Percentiles rank a stretch among this genome's conserved stretches.
These are phyloP conservation scores for Tolypocladium pustulatum DNA, from an alignment of 2,329 filamentous ascomycete genomes.

Conservation along the genomic window DNA sequence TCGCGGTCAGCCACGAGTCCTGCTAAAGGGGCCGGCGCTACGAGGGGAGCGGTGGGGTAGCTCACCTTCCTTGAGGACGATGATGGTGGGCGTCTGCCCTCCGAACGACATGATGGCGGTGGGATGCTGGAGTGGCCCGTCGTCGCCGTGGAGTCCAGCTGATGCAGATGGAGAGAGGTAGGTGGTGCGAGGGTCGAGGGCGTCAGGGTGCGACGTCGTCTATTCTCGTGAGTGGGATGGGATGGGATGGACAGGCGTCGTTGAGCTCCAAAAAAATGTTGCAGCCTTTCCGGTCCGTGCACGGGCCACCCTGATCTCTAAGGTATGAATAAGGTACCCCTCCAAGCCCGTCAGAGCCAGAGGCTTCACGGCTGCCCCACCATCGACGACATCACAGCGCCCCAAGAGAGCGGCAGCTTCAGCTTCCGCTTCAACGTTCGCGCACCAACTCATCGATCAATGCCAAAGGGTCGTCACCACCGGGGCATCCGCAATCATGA, in stretches of 20 bases:
- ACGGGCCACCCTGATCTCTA: not conserved
- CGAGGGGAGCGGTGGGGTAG: conserved; percentile 23
- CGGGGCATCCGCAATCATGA: not conserved
- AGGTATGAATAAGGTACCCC: not conserved
- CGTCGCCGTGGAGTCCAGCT: not conserved
- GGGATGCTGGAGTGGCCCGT: conserved; percentile 23
- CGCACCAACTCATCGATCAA: too few relatives aligned
- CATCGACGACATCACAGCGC: not conserved
- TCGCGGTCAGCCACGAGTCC: not conserved
- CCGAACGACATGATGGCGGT: conserved; percentile 74
- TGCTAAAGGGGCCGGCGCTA: conserved; percentile 1
- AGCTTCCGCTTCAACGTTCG: too few relatives aligned
- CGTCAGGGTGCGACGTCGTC: not conserved
- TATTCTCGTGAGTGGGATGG: not conserved
- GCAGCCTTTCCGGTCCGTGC: conserved; percentile 26
- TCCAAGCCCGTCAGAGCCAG: not conserved
- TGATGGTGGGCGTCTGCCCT: conserved; percentile 94
- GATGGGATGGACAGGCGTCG: not conserved
- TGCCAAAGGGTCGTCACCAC: not conserved
- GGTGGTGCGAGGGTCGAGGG: not conserved
- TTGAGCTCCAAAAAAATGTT: conserved; percentile 34
- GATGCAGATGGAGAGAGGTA: not conserved
- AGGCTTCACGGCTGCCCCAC: not conserved
- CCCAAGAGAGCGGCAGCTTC: too few relatives aligned
- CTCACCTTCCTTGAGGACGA: conserved; percentile 91